Evolutionary conservation across 2,329 filamentous ascomycete species (phyloP), one percentile per base, ranked within the genome.

Genomic region (Calonectria pseudoreteaudii): DNA sequence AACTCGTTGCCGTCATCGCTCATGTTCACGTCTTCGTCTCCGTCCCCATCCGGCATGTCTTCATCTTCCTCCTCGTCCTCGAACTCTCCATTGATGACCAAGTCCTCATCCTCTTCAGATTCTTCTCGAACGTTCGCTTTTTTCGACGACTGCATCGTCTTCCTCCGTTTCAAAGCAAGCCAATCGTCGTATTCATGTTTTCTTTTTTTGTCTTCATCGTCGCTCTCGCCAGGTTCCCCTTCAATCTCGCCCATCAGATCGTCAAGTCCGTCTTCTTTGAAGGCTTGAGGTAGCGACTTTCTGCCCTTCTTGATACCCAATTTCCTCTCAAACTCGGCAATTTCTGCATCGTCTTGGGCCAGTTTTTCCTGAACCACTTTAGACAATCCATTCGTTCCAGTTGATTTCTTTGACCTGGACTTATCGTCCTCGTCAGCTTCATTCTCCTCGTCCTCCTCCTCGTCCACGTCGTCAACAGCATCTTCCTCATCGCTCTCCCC

Each of bases 271-370:
- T 98, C 96, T 9, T 98, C 94, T 26, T 91, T 90, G 79, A 96
- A 95, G 0, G 92, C 88, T 77, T 94, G 93, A 0, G 93, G 92
- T 7, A 95, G 84, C 38, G 91, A 93, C 81, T 95, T 97, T 74
- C 93, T 93, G 30, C 92, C 91, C 81, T 93, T 94, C 77, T 90
- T 92, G 41, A 98, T 89, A 0, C 97, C 96, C 4, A 99, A 86
- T 81, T 94, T 97, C 83, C 93, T 95, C 86, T 99, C 97, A 38
- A 98, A 87, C 3, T 92, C 92, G 26, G 93, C 93, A 78, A 99
- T 98, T 79, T 98, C 95, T 2, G 92, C 94, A 80, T 98, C 95
- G 72, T 99, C 96, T 74, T 94, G 88, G 0, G 91, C 92, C 6
- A 98, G 86, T 78, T 90, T 80, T 89, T 91, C n/a, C 92, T 82